phyloP scores from a whole-genome alignment of 768 basidiomycete species.

The Amanita polypyramis region DNA sequence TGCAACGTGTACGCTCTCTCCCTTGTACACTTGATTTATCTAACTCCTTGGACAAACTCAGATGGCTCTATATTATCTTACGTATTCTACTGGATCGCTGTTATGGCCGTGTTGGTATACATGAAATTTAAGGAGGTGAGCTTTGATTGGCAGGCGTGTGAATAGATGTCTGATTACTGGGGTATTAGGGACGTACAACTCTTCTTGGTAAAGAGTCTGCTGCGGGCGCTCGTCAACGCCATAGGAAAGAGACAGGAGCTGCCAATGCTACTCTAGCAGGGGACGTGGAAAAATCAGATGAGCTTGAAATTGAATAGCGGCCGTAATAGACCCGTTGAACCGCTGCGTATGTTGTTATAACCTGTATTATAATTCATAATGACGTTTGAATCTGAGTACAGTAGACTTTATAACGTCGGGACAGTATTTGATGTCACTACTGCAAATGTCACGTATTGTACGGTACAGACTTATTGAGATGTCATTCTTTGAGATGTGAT shows the following conservation, averaged over 20 bases:
- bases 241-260: not conserved
- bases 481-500: no score
- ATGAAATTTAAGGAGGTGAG: slow-evolving; percentile 56
- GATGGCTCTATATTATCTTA: slow-evolving; percentile 80
- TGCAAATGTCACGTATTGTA: no score
- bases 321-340: not conserved
- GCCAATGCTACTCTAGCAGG: not conserved
- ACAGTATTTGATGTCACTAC: no score
- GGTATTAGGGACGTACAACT: slow-evolving; percentile 50
- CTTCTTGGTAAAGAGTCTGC: slow-evolving; percentile 48
- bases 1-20: slow-evolving; percentile 45
- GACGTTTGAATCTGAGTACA: no score
- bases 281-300: not conserved
- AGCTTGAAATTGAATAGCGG: not conserved
- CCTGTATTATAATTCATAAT: no score
- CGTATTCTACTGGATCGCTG: slow-evolving; percentile 87
- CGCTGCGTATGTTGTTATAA: no score
- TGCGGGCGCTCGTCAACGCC: slow-evolving; percentile 26
- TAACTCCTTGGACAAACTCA: slow-evolving; percentile 12
- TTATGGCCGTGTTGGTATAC: slow-evolving; percentile 53
- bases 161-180: not conserved
- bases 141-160: not conserved
- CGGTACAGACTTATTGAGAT: no score
- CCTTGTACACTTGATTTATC: not conserved
- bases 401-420: no score